Base-by-base conservation (phyloP, 2,329 filamentous ascomycete species). In the Tolypocladium amazonense region DNA sequence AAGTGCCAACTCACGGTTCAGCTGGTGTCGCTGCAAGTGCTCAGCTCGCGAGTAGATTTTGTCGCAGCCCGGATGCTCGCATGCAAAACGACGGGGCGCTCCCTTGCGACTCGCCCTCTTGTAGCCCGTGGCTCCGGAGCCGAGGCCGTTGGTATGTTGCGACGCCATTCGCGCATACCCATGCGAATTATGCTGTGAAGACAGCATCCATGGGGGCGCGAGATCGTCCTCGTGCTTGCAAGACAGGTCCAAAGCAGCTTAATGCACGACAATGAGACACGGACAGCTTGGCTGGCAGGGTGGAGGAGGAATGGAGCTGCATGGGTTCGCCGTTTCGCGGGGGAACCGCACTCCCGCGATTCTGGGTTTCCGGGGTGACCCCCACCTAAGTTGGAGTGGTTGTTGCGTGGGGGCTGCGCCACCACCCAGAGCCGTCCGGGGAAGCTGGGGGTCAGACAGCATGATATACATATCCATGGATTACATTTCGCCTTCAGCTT, bases 11-110 rank as follows among this genome's bases (percentile, higher is more conserved):
- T 73, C 80, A 92, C 89, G 89, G 70, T 93, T 93, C 69, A 93
- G 72, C 75, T 92, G 88, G 73, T 93, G 89, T 56, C 89, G 79
- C 73, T 92, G 90, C 60, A 93, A 79, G 74, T 93, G 89, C 72
- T 93, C 89, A 11, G 88, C 88, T 62, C 89, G 80, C 58, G 89
- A 91, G 72, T 93, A 93, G 61, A 87, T 81, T 79, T 92, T 92
- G 64, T 87, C 87, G 72, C 89, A 94, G 43, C 83, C 86, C 54
- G 85, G 81, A 70, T 87, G 84, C 25, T 84, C 82, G 72, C 89
- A 93, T 60, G 77, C 73, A 66, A 87, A 88, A 59, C 76, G 75
- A 30, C 77, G 74, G 12, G 77, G 75, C 2, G 79, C 79, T 38
- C 78, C 77, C 61, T 79, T 80, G 35, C 79, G 75, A 61, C 79